Percentiles rank a stretch among this genome's conserved stretches.
phyloP scores from a whole-genome alignment of 2,329 filamentous ascomycete species.

The Mycogone perniciosa region DNA sequence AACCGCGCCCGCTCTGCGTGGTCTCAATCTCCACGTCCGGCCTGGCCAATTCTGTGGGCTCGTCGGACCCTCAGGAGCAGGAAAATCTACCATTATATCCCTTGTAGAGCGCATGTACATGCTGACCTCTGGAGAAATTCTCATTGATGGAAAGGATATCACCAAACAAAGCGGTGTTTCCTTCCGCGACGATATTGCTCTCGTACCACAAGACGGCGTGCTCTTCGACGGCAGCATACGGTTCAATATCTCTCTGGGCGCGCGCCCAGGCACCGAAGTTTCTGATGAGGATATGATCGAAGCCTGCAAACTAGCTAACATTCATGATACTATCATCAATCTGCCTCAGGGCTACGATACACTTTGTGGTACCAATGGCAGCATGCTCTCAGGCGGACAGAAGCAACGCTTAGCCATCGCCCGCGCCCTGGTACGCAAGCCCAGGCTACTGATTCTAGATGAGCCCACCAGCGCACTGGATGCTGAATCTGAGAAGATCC shows the following conservation, averaged over 20 bases:
- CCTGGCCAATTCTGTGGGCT: conserved; percentile 35
- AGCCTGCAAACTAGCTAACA: conserved; percentile 57
- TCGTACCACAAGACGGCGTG: conserved; percentile 45
- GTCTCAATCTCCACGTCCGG: conserved; percentile 23
- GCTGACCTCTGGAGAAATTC: conserved; percentile 41
- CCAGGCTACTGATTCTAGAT: conserved; percentile 61
- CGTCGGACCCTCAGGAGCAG: conserved; percentile 39
- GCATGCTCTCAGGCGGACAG: conserved; percentile 62
- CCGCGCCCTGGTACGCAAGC: conserved; percentile 57
- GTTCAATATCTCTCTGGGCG: conserved; percentile 45
- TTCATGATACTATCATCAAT: conserved; percentile 50
- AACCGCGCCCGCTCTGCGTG: conserved; percentile 17
- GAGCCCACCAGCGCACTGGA: conserved; percentile 66
- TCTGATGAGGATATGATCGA: conserved; percentile 52
- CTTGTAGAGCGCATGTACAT: conserved; percentile 49
- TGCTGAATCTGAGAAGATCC: conserved; percentile 48
- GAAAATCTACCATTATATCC: conserved; percentile 41
- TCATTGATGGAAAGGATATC: conserved; percentile 36
- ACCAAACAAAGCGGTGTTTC: not conserved
- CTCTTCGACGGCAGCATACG: conserved; percentile 44
- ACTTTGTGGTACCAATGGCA: conserved; percentile 54
- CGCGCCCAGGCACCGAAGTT: conserved; percentile 43
- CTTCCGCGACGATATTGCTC: conserved; percentile 40
- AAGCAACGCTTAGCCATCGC: conserved; percentile 65
- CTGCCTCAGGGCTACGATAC: conserved; percentile 54